Percentiles rank a stretch among this genome's conserved stretches.
phyloP scores from a whole-genome alignment of 495 filamentous ascomycete species.

The Hypoxylon intermedium region DNA sequence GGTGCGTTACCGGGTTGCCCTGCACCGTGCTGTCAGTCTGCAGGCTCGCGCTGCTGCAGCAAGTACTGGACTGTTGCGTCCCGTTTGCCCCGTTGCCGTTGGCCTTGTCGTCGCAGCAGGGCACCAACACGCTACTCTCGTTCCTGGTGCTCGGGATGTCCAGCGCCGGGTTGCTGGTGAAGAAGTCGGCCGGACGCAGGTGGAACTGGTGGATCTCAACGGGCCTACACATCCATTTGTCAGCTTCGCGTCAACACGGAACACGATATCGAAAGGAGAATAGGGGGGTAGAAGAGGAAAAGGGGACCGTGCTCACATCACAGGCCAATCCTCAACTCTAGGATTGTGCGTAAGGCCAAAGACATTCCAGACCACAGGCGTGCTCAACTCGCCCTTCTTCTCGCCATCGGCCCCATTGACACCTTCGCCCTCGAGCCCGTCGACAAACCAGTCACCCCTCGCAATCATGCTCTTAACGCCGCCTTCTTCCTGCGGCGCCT shows the following conservation, averaged over 20 bases:
- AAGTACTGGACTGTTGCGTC: slow-evolving; percentile 18
- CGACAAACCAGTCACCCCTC: slow-evolving; percentile 43
- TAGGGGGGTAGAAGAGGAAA: not conserved
- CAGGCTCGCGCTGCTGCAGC: slow-evolving; percentile 32
- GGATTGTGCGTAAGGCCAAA: slow-evolving; percentile 70
- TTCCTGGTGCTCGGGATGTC: slow-evolving; percentile 63
- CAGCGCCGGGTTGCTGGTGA: slow-evolving; percentile 60
- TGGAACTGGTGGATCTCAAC: slow-evolving; percentile 66
- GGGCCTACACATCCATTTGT: slow-evolving; percentile 51
- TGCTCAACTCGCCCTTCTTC: slow-evolving; percentile 40
- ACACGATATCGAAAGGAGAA: slow-evolving; percentile 4
- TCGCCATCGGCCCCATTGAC: slow-evolving; percentile 33
- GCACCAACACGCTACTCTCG: slow-evolving; percentile 56
- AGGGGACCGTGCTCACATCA: slow-evolving; percentile 55
- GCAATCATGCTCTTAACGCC: slow-evolving; percentile 44
- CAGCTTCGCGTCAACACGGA: not conserved
- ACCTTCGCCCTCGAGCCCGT: slow-evolving; percentile 34
- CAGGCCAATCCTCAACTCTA: slow-evolving; percentile 67
- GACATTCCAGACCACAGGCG: slow-evolving; percentile 65
- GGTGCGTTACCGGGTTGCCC: slow-evolving; percentile 34
- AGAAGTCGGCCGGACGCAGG: slow-evolving; percentile 62
- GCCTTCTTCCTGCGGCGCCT: slow-evolving; percentile 51
- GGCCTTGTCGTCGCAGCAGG: slow-evolving; percentile 30
- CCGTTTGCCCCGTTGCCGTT: slow-evolving; percentile 1
- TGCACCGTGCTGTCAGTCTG: slow-evolving; percentile 47